These are phyloP conservation scores for Alternaria solani DNA, from an alignment of 2,329 filamentous ascomycete genomes.

Conservation along the genomic window DNA sequence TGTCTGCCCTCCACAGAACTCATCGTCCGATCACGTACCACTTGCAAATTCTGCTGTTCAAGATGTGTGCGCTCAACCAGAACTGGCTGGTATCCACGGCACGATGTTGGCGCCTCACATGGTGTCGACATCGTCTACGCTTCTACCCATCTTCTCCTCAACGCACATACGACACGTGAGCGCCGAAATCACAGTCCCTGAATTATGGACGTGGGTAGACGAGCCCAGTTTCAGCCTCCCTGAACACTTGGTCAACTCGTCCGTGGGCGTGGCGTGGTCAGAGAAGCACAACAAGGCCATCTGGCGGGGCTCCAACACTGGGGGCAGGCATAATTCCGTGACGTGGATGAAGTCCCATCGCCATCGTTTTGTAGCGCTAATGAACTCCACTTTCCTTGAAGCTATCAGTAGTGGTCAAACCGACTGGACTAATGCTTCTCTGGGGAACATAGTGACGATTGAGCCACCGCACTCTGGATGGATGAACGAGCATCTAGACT, in stretches of 20 bases:
- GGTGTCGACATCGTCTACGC: not conserved
- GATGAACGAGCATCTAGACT: not conserved
- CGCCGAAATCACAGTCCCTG: not conserved
- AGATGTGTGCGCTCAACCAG: not conserved
- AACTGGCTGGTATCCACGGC: not conserved
- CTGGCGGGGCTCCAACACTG: not conserved
- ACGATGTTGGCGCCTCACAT: not conserved
- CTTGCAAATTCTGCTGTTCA: not conserved
- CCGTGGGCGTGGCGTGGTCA: not conserved
- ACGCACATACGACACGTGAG: not conserved
- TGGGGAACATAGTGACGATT: not conserved
- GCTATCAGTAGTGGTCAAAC: not conserved
- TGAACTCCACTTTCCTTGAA: not conserved
- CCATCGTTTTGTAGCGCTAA: not conserved
- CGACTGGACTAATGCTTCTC: not conserved
- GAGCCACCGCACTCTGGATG: not conserved
- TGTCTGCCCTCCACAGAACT: not conserved
- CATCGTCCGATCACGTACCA: not conserved
- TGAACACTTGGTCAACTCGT: not conserved
- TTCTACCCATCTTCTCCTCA: not conserved
- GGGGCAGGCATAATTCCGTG: not conserved
- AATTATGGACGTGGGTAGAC: not conserved
- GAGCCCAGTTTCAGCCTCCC: not conserved
- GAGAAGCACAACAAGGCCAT: slow-evolving; percentile 1
- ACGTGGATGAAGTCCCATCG: not conserved